Conservation (phyloP, 2,329 filamentous ascomycete species). For the Periglandula ipomoeae region DNA sequence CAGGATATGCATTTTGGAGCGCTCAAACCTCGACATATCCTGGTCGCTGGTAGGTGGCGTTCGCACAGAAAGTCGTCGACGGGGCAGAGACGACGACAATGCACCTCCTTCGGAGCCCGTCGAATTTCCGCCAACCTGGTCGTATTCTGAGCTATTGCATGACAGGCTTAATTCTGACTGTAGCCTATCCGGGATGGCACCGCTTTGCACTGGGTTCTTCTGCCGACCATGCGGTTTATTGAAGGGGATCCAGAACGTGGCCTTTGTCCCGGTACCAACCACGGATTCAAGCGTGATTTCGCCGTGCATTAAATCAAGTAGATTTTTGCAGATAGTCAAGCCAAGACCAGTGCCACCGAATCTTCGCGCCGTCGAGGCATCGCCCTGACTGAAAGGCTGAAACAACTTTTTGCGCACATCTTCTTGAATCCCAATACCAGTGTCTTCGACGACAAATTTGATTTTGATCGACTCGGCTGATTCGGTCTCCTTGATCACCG, state of each 20-base stretch:
- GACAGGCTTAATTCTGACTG: conserved; percentile 56
- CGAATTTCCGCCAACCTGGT: conserved; percentile 34
- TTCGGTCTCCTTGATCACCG: conserved; percentile 54
- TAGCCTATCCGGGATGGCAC: conserved; percentile 56
- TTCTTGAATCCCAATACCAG: conserved; percentile 73
- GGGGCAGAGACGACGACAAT: conserved; percentile 14
- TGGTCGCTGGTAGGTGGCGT: conserved; percentile 30
- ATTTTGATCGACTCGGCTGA: conserved; percentile 56
- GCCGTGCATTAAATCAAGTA: conserved; percentile 72
- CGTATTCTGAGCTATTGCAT: conserved; percentile 57
- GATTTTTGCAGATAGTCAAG: conserved; percentile 71
- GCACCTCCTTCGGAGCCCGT: conserved; percentile 19
- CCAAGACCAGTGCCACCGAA: conserved; percentile 74
- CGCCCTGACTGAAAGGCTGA: conserved; percentile 73
- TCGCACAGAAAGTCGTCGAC: conserved; percentile 25
- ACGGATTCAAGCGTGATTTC: conserved; percentile 61
- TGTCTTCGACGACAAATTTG: conserved; percentile 66
- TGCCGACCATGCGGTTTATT: conserved; percentile 51
- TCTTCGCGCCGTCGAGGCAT: conserved; percentile 68
- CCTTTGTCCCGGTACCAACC: conserved; percentile 60
- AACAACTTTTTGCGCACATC: conserved; percentile 66
- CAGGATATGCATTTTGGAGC: conserved; percentile 58
- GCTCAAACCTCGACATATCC: conserved; percentile 45
- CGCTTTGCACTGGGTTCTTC: conserved; percentile 49
- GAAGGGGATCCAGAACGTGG: conserved; percentile 69